Base-by-base conservation (phyloP, 2,329 filamentous ascomycete genomes). In the Penicillium occitanis region DNA sequence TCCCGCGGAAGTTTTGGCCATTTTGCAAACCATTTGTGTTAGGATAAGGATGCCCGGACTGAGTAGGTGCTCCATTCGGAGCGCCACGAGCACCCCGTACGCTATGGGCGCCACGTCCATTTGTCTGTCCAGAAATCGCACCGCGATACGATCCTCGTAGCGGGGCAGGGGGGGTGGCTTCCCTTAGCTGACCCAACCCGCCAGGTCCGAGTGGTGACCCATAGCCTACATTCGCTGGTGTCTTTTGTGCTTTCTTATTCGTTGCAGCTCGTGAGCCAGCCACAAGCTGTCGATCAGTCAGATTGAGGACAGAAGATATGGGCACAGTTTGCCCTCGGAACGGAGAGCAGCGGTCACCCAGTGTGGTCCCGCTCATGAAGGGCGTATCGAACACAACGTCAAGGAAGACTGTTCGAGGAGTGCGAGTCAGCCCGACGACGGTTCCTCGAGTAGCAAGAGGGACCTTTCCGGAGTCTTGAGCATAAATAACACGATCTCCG, bases 281-380 rank as follows among this genome's bases (percentile, higher is more conserved):
- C 50, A 96, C 83, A 22, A 97, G 86, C 80, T 99, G 95, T 71
- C 87, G 90, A 73, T 93, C 84, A 1, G 89, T 90, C 65, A 96
- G 83, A 79, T 99, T 99, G 40, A 99, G 85, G 1, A 98, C 93
- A 0, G 91, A 91, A n/a, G 91, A 90, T 6, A 90, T 87, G 1
- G 92, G 88, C 3, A 99, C 93, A 0, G 95, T 97, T 76, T 95
- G 93, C 62, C 95, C 95, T 42, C 94, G 88, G 87, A 99, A 99
- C 44, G 92, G 89, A 30, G 93, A 92, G 75, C 94, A 97, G 67
- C 95, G 90, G 65, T 93, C 93, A 67, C 92, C 91, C 17, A 99
- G 85, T 0, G 91, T 95, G 1, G 93, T 97, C 69, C 95, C 95
- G 74, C 93, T 96, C 93, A 99, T 98, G 79, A 99, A 99, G 0